A percentile compares a stretch with the other conserved stretches of the same genome.
These are phyloP conservation scores for Stemphylium beticola DNA, from an alignment of 2,329 filamentous ascomycete genomes.

Conservation along the genomic window DNA sequence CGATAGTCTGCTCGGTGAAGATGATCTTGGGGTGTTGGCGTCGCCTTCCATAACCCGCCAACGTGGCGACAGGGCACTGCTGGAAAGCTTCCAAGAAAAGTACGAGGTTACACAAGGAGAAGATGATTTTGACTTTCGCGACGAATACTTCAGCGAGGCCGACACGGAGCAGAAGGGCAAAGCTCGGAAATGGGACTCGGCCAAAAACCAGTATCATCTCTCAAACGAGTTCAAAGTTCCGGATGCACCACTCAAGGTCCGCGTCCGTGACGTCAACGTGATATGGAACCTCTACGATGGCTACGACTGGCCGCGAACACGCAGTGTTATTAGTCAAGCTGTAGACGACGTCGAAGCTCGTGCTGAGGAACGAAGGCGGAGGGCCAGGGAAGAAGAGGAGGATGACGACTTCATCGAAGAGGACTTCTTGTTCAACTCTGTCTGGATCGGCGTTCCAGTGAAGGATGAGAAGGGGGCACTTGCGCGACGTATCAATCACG, in stretches of 20 bases:
- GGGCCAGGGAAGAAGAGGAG: conserved; percentile 68
- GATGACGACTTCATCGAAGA: conserved; percentile 73
- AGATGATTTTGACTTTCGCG: conserved; percentile 73
- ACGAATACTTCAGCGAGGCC: conserved; percentile 73
- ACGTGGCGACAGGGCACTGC: conserved; percentile 47
- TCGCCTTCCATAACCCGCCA: conserved; percentile 39
- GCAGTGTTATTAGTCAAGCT: conserved; percentile 83
- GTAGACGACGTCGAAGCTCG: conserved; percentile 86
- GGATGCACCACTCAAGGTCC: conserved; percentile 75
- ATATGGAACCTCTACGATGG: conserved; percentile 99
- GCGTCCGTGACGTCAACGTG: conserved; percentile 84
- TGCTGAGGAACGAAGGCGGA: conserved; percentile 74
- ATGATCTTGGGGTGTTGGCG: conserved; percentile 46
- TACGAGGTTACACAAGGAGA: conserved; percentile 62
- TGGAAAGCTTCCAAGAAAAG: conserved; percentile 61
- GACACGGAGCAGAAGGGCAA: conserved; percentile 67
- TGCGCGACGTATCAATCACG: conserved; percentile 81
- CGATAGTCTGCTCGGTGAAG: conserved; percentile 50
- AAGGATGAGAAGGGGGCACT: conserved; percentile 86
- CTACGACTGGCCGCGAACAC: conserved; percentile 91
- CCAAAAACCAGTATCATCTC: conserved; percentile 74
- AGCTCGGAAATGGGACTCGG: conserved; percentile 81
- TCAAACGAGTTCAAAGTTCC: conserved; percentile 66
- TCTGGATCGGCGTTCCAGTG: conserved; percentile 91
- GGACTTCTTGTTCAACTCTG: conserved; percentile 97